Evolutionary conservation across 2,329 filamentous ascomycete species (phyloP).

Genomic region (Fusarium sp.): DNA sequence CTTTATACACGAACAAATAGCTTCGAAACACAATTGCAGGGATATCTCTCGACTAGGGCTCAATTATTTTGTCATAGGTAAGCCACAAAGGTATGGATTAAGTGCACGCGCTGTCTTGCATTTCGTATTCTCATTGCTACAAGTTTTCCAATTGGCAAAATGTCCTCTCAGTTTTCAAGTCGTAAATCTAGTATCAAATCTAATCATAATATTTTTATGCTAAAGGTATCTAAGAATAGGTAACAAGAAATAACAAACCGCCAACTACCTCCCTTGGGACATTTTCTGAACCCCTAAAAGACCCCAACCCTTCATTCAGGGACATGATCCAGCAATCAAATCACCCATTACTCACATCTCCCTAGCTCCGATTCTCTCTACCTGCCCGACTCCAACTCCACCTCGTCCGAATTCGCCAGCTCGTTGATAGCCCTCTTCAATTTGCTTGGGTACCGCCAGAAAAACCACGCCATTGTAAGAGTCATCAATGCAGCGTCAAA

Average conservation of each 20-base stretch:
- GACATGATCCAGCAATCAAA: neutral
- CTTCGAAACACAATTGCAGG: neutral
- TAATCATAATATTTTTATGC: neutral
- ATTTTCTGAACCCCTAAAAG: neutral
- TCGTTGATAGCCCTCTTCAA: neutral
- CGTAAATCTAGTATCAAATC: rapidly evolving
- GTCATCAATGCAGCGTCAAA: constrained; percentile 25
- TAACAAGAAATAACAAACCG: neutral
- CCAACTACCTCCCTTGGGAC: neutral
- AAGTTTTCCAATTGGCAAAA: neutral
- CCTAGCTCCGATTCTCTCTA: neutral
- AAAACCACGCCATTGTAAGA: constrained; percentile 22
- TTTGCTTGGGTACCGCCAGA: constrained; percentile 16
- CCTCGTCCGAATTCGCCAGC: neutral
- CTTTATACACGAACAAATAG: neutral
- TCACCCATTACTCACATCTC: neutral
- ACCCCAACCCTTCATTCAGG: neutral
- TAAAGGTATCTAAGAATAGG: neutral
- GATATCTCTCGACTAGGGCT: neutral
- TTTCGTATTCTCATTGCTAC: neutral
- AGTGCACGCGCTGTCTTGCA: neutral
- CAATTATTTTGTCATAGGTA: neutral
- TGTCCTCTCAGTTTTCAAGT: neutral
- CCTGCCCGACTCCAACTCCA: neutral
- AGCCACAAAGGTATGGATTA: neutral